Conservation (phyloP, 352 stramenopile genomes). For the Phytophthora capsici region DNA sequence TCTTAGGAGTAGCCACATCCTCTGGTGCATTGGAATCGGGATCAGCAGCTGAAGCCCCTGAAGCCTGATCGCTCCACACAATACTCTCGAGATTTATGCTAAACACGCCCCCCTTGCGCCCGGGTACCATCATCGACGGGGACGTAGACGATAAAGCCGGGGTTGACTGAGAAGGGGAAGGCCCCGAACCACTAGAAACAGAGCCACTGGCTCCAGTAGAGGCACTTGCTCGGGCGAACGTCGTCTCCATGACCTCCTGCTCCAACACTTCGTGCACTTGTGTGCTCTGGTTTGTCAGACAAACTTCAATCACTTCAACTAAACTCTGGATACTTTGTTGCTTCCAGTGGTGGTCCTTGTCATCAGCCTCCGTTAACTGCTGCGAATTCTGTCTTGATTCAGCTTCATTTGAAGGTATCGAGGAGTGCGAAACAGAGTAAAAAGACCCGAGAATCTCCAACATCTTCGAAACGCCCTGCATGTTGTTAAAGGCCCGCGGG, state of each 20-base stretch:
- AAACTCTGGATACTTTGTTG: constrained; percentile 80
- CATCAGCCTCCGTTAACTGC: constrained; percentile 44
- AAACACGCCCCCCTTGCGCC: constrained; percentile 69
- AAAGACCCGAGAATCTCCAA: constrained; percentile 70
- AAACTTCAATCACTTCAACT: constrained; percentile 79
- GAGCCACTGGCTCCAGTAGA: constrained; percentile 19
- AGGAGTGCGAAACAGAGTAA: constrained; percentile 41
- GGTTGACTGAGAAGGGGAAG: constrained; percentile 19
- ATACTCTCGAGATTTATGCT: constrained; percentile 82
- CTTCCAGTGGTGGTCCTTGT: constrained; percentile 76
- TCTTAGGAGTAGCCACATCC: constrained; percentile 24
- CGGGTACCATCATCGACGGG: constrained; percentile 28
- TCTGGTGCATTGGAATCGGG: constrained; percentile 28
- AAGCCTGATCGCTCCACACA: constrained; percentile 78
- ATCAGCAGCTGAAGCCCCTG: constrained; percentile 13
- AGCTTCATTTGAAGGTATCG: constrained; percentile 6
- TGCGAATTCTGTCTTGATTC: constrained; percentile 49
- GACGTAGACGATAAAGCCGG: constrained; percentile 29
- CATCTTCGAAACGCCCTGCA: constrained; percentile 63
- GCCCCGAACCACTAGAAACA: constrained; percentile 17
- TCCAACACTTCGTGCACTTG: constrained; percentile 70
- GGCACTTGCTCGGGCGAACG: constrained; percentile 53
- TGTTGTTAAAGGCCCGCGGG: constrained; percentile 69
- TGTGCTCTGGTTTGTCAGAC: constrained; percentile 79
- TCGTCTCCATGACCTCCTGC: constrained; percentile 76